Evolutionary conservation across 2,329 filamentous ascomycete genomes (phyloP).

Genomic region (Myriosclerotinia curreyana): DNA sequence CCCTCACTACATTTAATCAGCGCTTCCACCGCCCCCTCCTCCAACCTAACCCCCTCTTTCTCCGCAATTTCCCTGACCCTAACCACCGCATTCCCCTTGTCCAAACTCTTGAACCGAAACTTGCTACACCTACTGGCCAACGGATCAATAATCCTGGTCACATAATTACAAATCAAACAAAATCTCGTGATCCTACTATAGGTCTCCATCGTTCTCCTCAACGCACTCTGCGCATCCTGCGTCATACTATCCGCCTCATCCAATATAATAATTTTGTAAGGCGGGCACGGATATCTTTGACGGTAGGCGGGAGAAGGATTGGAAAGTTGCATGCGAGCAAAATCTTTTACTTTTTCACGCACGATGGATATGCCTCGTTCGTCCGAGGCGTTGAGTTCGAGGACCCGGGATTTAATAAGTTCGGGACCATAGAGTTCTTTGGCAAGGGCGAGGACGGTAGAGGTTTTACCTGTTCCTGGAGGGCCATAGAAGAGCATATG

Average conservation of each 20-base stretch:
- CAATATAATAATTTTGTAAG: constrained; percentile 98
- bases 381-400: constrained; percentile 98
- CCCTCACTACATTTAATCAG: constrained; percentile 87
- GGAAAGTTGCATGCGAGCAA: constrained; percentile 90
- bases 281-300: constrained; percentile 81
- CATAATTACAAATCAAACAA: constrained; percentile 97
- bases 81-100: constrained; percentile 76
- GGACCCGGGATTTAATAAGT: constrained; percentile 87
- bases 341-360: constrained; percentile 96
- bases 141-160: constrained; percentile 96
- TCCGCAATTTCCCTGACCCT: constrained; percentile 79
- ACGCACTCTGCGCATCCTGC: constrained; percentile 90
- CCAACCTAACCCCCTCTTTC: constrained; percentile 72
- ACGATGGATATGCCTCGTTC: constrained; percentile 97
- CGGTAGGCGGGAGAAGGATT: constrained; percentile 65
- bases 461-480: constrained; percentile 96
- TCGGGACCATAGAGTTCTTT: constrained; percentile 97
- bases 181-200: constrained; percentile 96
- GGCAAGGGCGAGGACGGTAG: constrained; percentile 91
- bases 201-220: constrained; percentile 96
- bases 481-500: constrained; percentile 99
- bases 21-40: constrained; percentile 76
- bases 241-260: constrained; percentile 99
- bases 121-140: constrained; percentile 91
- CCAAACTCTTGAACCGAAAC: constrained; percentile 95